Evolutionary conservation across 192 early-diverging fungal species (phyloP).

Genomic region (Gamsiella multidivaricata): DNA sequence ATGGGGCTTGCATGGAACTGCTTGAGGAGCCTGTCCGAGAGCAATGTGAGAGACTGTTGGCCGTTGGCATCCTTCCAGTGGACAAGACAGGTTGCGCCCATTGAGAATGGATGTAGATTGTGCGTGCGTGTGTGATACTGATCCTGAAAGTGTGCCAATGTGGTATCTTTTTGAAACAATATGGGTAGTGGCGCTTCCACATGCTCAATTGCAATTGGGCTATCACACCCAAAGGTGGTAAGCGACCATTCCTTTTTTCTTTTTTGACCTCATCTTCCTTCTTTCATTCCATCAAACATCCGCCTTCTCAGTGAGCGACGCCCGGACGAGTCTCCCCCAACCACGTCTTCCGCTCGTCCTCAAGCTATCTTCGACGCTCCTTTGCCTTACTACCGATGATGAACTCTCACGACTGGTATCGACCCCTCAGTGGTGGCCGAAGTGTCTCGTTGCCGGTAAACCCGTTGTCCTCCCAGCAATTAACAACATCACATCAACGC

Average conservation of each 20-base stretch:
- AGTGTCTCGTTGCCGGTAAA: no score
- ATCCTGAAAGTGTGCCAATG: background rate
- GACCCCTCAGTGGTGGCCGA: no score
- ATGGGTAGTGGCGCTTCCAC: no score
- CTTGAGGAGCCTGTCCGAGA: conserved; percentile 47
- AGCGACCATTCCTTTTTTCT: background rate
- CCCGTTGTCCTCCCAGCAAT: background rate
- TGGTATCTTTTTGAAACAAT: no score
- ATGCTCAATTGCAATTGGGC: no score
- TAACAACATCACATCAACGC: no score
- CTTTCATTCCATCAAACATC: no score
- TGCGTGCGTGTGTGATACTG: no score
- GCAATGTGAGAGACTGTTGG: conserved; percentile 45
- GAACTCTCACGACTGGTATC: no score
- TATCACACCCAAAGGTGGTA: no score
- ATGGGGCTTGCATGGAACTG: conserved; percentile 47
- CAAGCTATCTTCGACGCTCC: background rate
- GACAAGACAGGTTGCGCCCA: conserved; percentile 51
- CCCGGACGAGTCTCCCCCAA: no score
- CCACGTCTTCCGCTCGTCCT: background rate
- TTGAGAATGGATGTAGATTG: background rate
- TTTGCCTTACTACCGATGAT: background rate
- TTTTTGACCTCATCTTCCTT: background rate
- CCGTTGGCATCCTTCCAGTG: conserved; percentile 54
- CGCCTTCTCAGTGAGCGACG: no score